Evolutionary conservation across 495 filamentous ascomycete genomes (phyloP), one percentile per base, ranked within the genome.

Genomic region (Rhypophila decipiens): DNA sequence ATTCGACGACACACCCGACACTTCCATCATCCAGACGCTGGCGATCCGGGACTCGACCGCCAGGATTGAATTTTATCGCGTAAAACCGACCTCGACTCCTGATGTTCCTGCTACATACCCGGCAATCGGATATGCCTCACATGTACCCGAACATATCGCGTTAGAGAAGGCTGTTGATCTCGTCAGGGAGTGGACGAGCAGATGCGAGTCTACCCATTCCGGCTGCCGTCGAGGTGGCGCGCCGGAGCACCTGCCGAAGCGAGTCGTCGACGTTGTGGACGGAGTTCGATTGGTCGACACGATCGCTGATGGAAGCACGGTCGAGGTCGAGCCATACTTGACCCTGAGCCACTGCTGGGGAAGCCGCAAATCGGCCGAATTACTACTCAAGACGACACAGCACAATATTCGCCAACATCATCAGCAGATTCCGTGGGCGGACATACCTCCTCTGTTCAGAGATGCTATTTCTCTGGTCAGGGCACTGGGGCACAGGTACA

Each of bases 311-410:
- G 24, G 42, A 2, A 39, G 22, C 24, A 19, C 46, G 2, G 7
- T 20, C 18, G 19, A 13, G 17, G 24, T 39, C 13, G 27, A 21
- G 31, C 46, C 52, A 1, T 51, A 54, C 39, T 46, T 51, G 40
- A 55, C 52, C 7, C 47, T 55, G 13, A 55, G 51, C 39, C 55
- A 57, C 36, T 54, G 55, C 34, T 57, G 55, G 55, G 55, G 55
- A 1, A 49, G 24, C 39, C 31, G 13, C 4, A 46, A 24, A 18
- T 22, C 35, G 8, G 44, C 40, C 11, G 8, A 46, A 11, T 8
- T 17, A 8, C 37, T 53, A 0, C 45, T 49, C 13, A 46, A 44
- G 22, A 53, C 55, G 0, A 55, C 43, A 2, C 34, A 35, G 7
- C 10, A 23, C 21, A 55, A 47, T 15, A 17, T 57, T 29, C 11